Conservation (phyloP, 2,329 filamentous ascomycete genomes). For the Aspergillus felis region DNA sequence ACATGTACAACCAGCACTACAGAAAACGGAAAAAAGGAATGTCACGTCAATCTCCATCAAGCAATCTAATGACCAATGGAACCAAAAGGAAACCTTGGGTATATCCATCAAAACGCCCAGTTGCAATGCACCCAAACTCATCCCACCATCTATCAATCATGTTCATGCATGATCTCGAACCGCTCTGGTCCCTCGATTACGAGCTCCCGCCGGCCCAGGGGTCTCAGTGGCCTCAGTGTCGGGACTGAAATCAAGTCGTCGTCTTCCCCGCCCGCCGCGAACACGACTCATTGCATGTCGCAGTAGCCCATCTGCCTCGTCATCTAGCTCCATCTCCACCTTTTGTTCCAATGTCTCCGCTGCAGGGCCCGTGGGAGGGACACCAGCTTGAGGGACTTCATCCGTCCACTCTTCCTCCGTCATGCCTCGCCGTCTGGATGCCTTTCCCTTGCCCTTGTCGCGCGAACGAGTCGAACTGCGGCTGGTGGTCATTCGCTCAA, state of each 20-base stretch:
- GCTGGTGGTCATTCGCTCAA: slow-evolving; percentile 11
- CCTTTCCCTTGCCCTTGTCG: slow-evolving; percentile 27
- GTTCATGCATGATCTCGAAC: slow-evolving; percentile 18
- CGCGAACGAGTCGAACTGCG: slow-evolving; percentile 21
- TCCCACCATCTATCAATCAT: slow-evolving; percentile 4
- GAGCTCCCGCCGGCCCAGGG: slow-evolving; percentile 13
- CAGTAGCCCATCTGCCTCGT: slow-evolving; percentile 41
- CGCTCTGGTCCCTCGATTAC: slow-evolving; percentile 17
- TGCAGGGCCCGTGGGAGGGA: slow-evolving; percentile 7
- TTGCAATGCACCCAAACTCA: slow-evolving; percentile 13
- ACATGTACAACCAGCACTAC: background rate
- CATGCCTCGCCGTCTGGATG: slow-evolving; percentile 19
- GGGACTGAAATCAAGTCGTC: slow-evolving; percentile 10
- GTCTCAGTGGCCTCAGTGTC: slow-evolving; percentile 24
- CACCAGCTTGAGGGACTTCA: slow-evolving; percentile 29
- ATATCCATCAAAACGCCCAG: slow-evolving; percentile 12
- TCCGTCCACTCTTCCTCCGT: slow-evolving; percentile 35
- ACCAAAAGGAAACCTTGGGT: slow-evolving; percentile 1
- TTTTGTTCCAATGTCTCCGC: slow-evolving; percentile 27
- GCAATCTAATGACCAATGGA: background rate
- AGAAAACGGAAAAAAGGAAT: background rate
- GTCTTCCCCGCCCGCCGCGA: slow-evolving; percentile 22
- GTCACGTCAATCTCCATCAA: background rate
- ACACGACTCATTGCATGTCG: slow-evolving; percentile 36
- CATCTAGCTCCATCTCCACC: slow-evolving; percentile 41